Conservation (phyloP, 2,329 filamentous ascomycete species). For the Cryphonectria nitschkei region DNA sequence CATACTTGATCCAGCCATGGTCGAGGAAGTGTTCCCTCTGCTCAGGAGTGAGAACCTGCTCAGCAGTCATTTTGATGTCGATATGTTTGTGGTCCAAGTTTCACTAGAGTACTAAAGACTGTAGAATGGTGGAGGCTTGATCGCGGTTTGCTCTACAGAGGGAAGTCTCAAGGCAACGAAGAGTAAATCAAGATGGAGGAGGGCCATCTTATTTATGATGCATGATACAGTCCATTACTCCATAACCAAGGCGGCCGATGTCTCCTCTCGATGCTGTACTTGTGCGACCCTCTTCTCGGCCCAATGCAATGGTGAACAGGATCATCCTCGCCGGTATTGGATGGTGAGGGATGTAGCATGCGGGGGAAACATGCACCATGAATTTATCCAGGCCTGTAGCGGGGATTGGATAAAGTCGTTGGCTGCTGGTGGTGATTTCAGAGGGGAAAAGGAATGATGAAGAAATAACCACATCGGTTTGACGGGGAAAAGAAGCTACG, state of each 20-base stretch:
- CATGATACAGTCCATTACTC: neutral
- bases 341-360: neutral
- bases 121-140: no score
- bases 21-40: slow-evolving; percentile 47
- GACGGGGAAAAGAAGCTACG: neutral
- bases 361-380: slow-evolving; percentile 1
- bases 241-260: no score
- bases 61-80: slow-evolving; percentile 19
- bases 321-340: slow-evolving; percentile 1
- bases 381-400: slow-evolving; percentile 22
- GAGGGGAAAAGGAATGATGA: neutral
- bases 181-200: neutral
- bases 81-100: neutral
- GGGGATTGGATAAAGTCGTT: slow-evolving; percentile 1
- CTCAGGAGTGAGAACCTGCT: slow-evolving; percentile 40
- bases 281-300: neutral
- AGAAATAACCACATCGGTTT: neutral
- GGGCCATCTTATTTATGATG: neutral
- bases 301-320: neutral
- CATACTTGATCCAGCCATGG: slow-evolving; percentile 46
- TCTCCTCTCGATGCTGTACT: neutral
- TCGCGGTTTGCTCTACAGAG: neutral
- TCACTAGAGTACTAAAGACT: no score
- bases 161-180: neutral
- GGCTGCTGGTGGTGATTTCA: neutral